phyloP scores from a whole-genome alignment of 352 stramenopile species.

The Phytopythium vexans region DNA sequence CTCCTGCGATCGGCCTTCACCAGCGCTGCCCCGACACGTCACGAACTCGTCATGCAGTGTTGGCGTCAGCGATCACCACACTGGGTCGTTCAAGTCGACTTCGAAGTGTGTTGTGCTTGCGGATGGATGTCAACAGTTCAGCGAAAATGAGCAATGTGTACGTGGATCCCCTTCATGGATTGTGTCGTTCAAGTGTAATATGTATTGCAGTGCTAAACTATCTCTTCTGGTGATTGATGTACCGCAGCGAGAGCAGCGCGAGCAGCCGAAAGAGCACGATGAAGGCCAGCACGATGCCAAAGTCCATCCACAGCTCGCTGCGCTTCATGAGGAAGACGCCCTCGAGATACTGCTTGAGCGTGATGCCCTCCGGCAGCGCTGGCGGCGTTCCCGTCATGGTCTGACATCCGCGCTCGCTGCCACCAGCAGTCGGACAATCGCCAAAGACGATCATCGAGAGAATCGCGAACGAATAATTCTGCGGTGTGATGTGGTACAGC shows the following conservation, averaged over 20 bases:
- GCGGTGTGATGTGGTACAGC: slow-evolving; percentile 27
- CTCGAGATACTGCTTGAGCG: slow-evolving; percentile 28
- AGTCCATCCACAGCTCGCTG: slow-evolving; percentile 20
- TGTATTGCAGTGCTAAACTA: no score
- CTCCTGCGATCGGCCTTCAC: no score
- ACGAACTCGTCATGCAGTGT: no score
- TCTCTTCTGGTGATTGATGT: slow-evolving; percentile 31
- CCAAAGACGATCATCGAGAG: slow-evolving; percentile 26
- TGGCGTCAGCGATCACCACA: no score
- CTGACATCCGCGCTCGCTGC: slow-evolving; percentile 16
- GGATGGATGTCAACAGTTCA: no score
- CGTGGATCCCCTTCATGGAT: no score
- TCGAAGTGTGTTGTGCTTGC: no score
- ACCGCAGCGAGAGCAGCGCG: slow-evolving; percentile 26
- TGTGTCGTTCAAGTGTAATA: no score
- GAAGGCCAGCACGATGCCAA: slow-evolving; percentile 13
- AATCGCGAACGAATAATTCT: slow-evolving; percentile 27
- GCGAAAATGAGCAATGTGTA: no score
- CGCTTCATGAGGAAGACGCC: slow-evolving; percentile 21
- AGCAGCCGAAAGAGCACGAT: slow-evolving; percentile 23
- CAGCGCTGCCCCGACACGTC: no score
- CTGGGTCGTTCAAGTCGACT: no score
- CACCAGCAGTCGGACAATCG: slow-evolving; percentile 10
- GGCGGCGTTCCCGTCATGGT: slow-evolving; percentile 17
- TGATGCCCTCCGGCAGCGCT: slow-evolving; percentile 14